Base-by-base conservation (phyloP, 345 rosid genomes). In the Citrus unshiu region DNA sequence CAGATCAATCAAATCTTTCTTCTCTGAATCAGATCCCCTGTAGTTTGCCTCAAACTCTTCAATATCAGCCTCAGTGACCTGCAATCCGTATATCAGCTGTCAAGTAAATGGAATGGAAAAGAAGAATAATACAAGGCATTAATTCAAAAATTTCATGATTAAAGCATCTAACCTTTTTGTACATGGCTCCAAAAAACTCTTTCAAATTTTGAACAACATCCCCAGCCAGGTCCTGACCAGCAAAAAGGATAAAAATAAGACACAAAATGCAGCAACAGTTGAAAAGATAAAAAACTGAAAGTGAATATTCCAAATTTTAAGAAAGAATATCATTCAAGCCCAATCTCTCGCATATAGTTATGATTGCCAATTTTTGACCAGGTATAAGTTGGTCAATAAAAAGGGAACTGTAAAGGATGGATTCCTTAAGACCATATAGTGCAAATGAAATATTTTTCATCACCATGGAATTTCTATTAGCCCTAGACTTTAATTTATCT, bases 11-110 rank as follows among this genome's bases (percentile, higher is more conserved):
- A 96, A 83, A 81, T 96, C 98, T 72, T 86, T 91, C 90, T 90
- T 91, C 89, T 96, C 98, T 2, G 95, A 93, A 79, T 94, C 93
- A 60, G 98, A 96, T 13, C 98, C 99, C 83, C 98, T 88, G 70
- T 96, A 92, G 80, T 87, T 90, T 66, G 94, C 97, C 84, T 89
- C 89, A 82, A 92, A 93, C 86, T 92, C 97, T 81, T 90, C 93
- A 21, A 95, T 91, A 82, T 93, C 97, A 72, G 89, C 93, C 81
- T 87, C 93, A 29, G 98, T 93, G 73, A 92, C 89, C 93, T 91
- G 85, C 79, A 78, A 79, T 58, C 7, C 37, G 74, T 24, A 62
- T 1, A 78, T 34, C 24, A 25, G 49, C 46, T 24, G 59, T 66
- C 71, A 78, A 32, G 51, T n/a, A 32, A 74, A 72, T 6, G 10